phyloP scores from a whole-genome alignment of 805 yeast genomes.

The Myxozyma kluyveri region DNA sequence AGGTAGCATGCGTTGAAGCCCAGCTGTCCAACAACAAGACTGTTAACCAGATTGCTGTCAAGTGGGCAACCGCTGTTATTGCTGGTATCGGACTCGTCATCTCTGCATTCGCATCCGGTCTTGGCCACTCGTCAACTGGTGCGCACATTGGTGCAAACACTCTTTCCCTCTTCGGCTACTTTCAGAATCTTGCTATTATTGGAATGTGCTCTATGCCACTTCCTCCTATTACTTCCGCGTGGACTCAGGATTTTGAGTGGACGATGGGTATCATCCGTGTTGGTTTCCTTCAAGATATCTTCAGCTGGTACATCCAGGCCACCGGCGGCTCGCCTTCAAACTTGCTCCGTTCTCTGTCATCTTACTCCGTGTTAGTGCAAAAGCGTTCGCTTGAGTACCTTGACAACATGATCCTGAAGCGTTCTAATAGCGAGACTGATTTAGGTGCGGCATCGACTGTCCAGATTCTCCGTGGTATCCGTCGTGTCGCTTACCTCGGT shows the following conservation, averaged over 20 bases:
- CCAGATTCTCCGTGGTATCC: conserved; percentile 82
- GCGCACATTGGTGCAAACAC: conserved; percentile 97
- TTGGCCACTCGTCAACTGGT: conserved; percentile 89
- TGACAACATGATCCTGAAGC: neutral
- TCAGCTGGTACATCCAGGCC: conserved; percentile 91
- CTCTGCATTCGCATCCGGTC: conserved; percentile 79
- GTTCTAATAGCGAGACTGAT: conserved; percentile 54
- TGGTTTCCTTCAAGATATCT: conserved; percentile 64
- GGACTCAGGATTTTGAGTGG: conserved; percentile 98
- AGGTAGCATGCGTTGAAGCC: conserved; percentile 89
- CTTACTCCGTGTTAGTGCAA: conserved; percentile 81
- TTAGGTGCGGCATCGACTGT: conserved; percentile 56
- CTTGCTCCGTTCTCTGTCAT: conserved; percentile 58
- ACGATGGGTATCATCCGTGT: conserved; percentile 84
- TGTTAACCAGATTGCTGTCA: conserved; percentile 85
- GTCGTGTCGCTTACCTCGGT: conserved; percentile 83
- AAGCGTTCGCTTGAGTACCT: conserved; percentile 40
- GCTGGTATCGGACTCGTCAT: conserved; percentile 84
- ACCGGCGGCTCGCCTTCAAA: conserved; percentile 89
- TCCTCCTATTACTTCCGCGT: conserved; percentile 96
- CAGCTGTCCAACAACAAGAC: conserved; percentile 83
- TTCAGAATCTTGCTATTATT: conserved; percentile 87
- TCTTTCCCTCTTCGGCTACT: conserved; percentile 85
- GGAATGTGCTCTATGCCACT: conserved; percentile 95
- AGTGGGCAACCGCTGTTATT: conserved; percentile 95